Evolutionary conservation across 306 rosid genomes (phyloP), one percentile per base, ranked within the genome.

Genomic region (Inga oerstediana): DNA sequence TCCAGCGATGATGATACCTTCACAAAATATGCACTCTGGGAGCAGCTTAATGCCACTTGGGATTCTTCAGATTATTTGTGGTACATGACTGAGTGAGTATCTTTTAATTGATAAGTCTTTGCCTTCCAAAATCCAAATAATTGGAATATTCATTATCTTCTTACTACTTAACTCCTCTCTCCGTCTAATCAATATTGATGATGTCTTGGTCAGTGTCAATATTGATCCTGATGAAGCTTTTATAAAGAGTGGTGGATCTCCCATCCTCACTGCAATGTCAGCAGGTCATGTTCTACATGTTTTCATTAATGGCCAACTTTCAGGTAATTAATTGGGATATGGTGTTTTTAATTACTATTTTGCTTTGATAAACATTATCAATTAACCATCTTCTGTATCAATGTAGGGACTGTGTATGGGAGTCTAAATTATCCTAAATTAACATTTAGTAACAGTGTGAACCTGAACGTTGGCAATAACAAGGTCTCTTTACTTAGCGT

Each of bases 41-140:
- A 96, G 79, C 99, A 96, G 86, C 48, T 94, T 67, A 85, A 84
- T 87, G 16, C 92, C 86, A 97, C 99, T 22, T 59, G 91, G 85
- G 99, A 97, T 86, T 59, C 82, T 8, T 88, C 98, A 17, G 98
- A 97, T 87, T 97, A 97, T 88, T 83, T 97, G 91, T 97, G 99
- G 99, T 97, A 97, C 81, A 84, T 90, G 97, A 91, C 98, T 70
- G 99, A 97, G 99, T 97, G 86, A 92, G 99, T 86, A 84, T 58
- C 74, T 51, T 44, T 66, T 75, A 77, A 61, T 17, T 71, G 24
- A 80, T 68, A 24, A 68, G 79, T 51, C 67, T 43, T 22, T 34
- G 51, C 64, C 45, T 59, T 79, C 15, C 76, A 17, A 34, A 30
- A 69, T 59, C 56, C 16, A 27, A 27, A 72, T 51, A 78, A 37